A percentile compares a stretch with the other conserved stretches of the same genome.
phyloP scores from a whole-genome alignment of 805 yeast genomes.

The Yarrowia divulgata region DNA sequence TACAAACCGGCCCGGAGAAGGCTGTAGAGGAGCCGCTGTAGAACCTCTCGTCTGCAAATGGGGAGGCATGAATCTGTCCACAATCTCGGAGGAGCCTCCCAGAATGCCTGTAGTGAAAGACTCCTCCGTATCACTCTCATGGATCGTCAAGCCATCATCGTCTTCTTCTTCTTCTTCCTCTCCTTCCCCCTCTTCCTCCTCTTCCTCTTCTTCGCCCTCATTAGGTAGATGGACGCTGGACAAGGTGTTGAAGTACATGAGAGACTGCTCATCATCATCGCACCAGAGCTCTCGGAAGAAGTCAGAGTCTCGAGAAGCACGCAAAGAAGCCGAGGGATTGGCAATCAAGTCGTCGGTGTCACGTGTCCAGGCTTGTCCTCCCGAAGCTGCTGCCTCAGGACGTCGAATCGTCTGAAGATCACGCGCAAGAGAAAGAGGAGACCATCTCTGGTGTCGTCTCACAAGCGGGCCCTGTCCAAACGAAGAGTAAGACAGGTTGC shows the following conservation, averaged over 20 bases:
- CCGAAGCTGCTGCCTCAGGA: neutral
- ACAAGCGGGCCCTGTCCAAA: constrained; percentile 20
- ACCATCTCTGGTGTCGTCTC: constrained; percentile 27
- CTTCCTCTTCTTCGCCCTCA: constrained; percentile 22
- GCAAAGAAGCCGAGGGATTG: neutral
- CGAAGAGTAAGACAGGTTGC: constrained; percentile 13
- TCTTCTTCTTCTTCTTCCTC: constrained; percentile 13
- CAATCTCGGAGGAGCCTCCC: neutral
- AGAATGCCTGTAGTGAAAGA: neutral
- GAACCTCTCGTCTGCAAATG: constrained; percentile 1
- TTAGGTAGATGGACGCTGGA: constrained; percentile 29
- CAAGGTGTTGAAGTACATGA: constrained; percentile 37
- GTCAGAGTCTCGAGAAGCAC: constrained; percentile 27
- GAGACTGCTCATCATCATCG: constrained; percentile 32
- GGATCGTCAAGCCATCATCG: neutral
- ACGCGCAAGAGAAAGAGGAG: constrained; percentile 25
- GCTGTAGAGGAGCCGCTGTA: constrained; percentile 1
- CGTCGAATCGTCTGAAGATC: constrained; percentile 12
- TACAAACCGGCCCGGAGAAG: constrained; percentile 14
- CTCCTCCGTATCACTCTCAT: constrained; percentile 22
- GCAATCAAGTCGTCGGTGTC: constrained; percentile 11
- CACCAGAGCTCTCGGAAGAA: constrained; percentile 28
- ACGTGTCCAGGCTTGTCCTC: constrained; percentile 16
- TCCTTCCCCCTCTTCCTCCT: constrained; percentile 2
- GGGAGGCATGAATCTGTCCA: constrained; percentile 31